Evolutionary conservation across 768 basidiomycete species (phyloP), one percentile per base, ranked within the genome.

Genomic region (Leucosporidium yakuticum): DNA sequence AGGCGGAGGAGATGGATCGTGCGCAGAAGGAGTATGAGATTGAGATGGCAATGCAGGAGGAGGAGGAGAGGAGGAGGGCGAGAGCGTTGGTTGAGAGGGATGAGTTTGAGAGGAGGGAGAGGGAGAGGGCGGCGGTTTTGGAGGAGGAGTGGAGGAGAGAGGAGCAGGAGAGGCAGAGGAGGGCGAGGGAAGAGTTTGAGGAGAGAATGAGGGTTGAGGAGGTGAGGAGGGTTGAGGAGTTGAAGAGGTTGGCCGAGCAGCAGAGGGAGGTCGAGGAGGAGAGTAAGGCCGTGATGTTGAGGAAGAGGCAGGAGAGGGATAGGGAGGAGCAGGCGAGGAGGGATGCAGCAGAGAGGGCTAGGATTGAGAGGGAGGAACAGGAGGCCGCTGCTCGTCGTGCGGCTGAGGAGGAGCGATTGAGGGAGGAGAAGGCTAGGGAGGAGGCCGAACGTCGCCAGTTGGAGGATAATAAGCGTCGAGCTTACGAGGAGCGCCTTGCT

Each of bases 201-300:
- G 44, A 56, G 29, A 6, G 32, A 39, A 21, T 29, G 20, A 21
- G 61, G 12, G 29, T 11, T 1, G 27, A 31, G 2, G 44, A 56
- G 29, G 8, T 56, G 25, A 25, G 27, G 31, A 29, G 55, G 25
- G 31, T 32, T 2, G 55, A 29, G 31, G 55, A 34, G 17, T 3
- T 5, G 63, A 44, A 17, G 29, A 55, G 47, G 54, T 29, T 6
- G 29, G 55, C 55, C 32, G 55, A 56, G 55, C 29, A 34, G 55
- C 12, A 56, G 6, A 25, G 55, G 12, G 70, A 71, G 60, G 70
- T 65, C 50, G 67, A 71, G 31, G 31, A 44, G 57, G 31, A 29
- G n/a, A 27, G 25, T 29, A 25, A 54, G 47, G 20, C 39, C 25
- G 44, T 29, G 21, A 25, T 55, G 27, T 20, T 31, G 39, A 23